phyloP scores from a whole-genome alignment of 805 yeast species.

The Hanseniaspora guilliermondii region DNA sequence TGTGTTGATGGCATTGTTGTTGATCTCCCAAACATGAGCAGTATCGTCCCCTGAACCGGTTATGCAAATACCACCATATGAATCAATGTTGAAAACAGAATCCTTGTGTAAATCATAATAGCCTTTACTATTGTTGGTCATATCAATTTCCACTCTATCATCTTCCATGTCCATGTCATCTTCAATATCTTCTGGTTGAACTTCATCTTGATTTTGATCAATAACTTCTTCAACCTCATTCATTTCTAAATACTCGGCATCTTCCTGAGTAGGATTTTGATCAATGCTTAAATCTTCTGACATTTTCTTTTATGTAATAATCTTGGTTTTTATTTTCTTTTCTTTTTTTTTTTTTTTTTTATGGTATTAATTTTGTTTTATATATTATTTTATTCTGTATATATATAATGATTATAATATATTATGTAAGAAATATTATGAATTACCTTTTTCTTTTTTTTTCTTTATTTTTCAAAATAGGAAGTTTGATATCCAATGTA shows the following conservation, averaged over 20 bases:
- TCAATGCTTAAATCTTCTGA: slow-evolving; percentile 9
- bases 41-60: slow-evolving; percentile 92
- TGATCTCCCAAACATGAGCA: slow-evolving; percentile 72
- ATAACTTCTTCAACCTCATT: slow-evolving; percentile 34
- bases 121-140: slow-evolving; percentile 77
- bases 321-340: neutral
- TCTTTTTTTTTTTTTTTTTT: neutral
- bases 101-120: slow-evolving; percentile 87
- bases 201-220: slow-evolving; percentile 24
- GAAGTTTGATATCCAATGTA: neutral
- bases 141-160: slow-evolving; percentile 55
- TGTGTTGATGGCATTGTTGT: slow-evolving; percentile 8
- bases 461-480: too few relatives aligned
- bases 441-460: too few relatives aligned
- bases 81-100: slow-evolving; percentile 67
- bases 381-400: too few relatives aligned
- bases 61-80: slow-evolving; percentile 75
- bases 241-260: slow-evolving; percentile 29
- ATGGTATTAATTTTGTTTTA: neutral
- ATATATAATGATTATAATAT: too few relatives aligned
- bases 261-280: slow-evolving; percentile 15
- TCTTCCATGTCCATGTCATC: slow-evolving; percentile 34
- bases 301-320: slow-evolving; percentile 1
- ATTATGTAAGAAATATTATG: too few relatives aligned
- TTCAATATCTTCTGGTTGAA: slow-evolving; percentile 27